Evolutionary conservation across 106 monocot genomes (phyloP).

Genomic region (Allium fistulosum): DNA sequence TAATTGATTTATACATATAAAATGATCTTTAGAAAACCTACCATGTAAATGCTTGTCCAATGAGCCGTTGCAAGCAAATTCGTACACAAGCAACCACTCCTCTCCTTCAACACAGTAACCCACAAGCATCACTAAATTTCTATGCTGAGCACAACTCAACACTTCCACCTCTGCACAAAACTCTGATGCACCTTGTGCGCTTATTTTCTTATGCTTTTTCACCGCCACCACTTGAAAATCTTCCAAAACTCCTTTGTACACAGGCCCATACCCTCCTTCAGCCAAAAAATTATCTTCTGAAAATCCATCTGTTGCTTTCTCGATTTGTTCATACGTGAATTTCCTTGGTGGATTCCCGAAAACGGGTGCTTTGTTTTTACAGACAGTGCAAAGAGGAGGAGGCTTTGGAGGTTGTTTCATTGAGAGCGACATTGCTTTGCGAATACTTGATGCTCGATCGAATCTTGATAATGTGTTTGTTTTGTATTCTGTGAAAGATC

Average conservation of each 20-base stretch:
- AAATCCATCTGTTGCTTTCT: slow-evolving; percentile 39
- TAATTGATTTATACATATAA: too few relatives aligned
- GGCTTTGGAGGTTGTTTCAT: slow-evolving; percentile 11
- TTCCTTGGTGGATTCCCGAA: slow-evolving; percentile 50
- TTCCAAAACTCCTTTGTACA: slow-evolving; percentile 39
- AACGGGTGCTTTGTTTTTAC: slow-evolving; percentile 44
- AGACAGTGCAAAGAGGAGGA: slow-evolving; percentile 51
- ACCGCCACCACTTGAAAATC: slow-evolving; percentile 50
- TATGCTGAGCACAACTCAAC: slow-evolving; percentile 55
- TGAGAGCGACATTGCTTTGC: slow-evolving; percentile 8
- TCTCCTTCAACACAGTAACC: slow-evolving; percentile 39
- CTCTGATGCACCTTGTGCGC: slow-evolving; percentile 12
- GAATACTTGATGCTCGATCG: slow-evolving; percentile 7
- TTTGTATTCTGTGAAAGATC: not conserved
- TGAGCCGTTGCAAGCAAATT: slow-evolving; percentile 54
- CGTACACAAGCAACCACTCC: slow-evolving; percentile 36
- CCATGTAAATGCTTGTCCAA: slow-evolving; percentile 45
- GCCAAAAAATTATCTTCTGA: slow-evolving; percentile 36
- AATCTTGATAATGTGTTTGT: not conserved
- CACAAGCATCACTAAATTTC: slow-evolving; percentile 56
- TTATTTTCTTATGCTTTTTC: slow-evolving; percentile 28
- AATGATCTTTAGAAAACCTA: slow-evolving; percentile 6
- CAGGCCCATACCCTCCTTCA: slow-evolving; percentile 33
- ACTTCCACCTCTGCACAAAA: slow-evolving; percentile 54
- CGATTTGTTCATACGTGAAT: slow-evolving; percentile 41